phyloP scores from a whole-genome alignment of 2,329 filamentous ascomycete genomes.

The Exophiala calicioides region DNA sequence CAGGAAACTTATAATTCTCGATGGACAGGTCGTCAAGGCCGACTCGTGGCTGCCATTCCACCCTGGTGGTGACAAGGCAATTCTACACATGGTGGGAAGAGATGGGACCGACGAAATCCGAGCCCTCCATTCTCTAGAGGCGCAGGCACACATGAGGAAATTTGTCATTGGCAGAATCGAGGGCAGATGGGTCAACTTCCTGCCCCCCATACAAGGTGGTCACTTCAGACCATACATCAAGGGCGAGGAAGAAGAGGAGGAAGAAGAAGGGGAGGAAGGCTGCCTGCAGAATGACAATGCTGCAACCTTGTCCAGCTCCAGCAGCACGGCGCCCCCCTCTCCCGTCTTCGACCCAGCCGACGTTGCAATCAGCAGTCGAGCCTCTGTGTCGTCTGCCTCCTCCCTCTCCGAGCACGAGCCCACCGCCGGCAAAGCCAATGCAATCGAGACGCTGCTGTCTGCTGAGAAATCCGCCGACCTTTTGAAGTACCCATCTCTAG shows the following conservation, averaged over 20 bases:
- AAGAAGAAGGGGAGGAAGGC: conserved; percentile 40
- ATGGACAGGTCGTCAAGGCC: conserved; percentile 78
- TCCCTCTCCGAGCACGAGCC: conserved; percentile 47
- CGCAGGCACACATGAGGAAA: conserved; percentile 72
- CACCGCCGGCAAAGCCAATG: conserved; percentile 5
- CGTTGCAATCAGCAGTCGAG: conserved; percentile 7
- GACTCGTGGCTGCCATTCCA: conserved; percentile 89
- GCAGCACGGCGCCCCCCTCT: conserved; percentile 54
- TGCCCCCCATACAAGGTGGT: conserved; percentile 89
- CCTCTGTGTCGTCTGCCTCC: conserved; percentile 59
- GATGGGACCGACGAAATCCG: conserved; percentile 95
- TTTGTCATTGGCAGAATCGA: conserved; percentile 83
- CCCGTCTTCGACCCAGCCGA: conserved; percentile 68
- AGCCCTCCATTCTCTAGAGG: conserved; percentile 78
- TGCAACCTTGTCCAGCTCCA: conserved; percentile 28
- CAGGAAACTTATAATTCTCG: conserved; percentile 74
- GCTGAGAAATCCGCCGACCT: conserved; percentile 23
- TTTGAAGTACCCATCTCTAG: conserved; percentile 74
- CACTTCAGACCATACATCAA: conserved; percentile 55
- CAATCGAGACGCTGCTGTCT: conserved; percentile 20
- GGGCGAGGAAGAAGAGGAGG: conserved; percentile 40
- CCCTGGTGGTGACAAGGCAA: conserved; percentile 87
- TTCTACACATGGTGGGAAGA: conserved; percentile 88
- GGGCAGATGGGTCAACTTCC: conserved; percentile 81
- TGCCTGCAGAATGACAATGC: conserved; percentile 24